phyloP scores from a whole-genome alignment of 2,329 filamentous ascomycete species.

The Cladobotryum mycophilum region DNA sequence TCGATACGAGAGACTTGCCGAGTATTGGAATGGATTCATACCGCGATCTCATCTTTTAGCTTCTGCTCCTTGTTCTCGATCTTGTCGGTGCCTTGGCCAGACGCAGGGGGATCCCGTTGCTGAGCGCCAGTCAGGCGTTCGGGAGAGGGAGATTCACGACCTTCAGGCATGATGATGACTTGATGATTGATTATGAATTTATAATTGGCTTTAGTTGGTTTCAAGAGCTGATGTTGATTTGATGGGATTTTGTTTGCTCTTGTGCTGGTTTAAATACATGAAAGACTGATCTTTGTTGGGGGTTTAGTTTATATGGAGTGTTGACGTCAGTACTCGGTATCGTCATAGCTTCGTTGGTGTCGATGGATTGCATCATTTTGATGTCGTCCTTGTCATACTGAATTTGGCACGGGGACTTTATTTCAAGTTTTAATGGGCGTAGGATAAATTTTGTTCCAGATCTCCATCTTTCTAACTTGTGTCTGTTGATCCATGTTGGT shows the following conservation, averaged over 20 bases:
- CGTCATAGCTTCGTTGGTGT: background rate
- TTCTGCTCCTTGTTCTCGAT: constrained; percentile 47
- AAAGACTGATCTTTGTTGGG: too few relatives aligned
- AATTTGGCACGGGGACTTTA: background rate
- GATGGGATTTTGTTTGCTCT: background rate
- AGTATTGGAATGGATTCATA: constrained; percentile 21
- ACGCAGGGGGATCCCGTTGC: constrained; percentile 50
- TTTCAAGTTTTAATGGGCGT: background rate
- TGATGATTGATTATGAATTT: background rate
- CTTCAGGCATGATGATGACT: constrained; percentile 57
- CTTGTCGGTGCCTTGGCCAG: constrained; percentile 52
- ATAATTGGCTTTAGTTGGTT: background rate
- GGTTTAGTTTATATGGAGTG: too few relatives aligned
- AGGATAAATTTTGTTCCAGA: too few relatives aligned
- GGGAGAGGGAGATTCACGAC: constrained; percentile 72
- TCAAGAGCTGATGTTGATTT: background rate
- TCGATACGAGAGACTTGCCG: too few relatives aligned
- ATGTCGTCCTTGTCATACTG: constrained; percentile 2
- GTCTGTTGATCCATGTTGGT: too few relatives aligned
- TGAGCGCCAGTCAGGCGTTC: constrained; percentile 62
- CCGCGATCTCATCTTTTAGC: constrained; percentile 46
- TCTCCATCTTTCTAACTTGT: too few relatives aligned
- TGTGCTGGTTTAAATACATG: too few relatives aligned
- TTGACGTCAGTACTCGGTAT: constrained; percentile 11
- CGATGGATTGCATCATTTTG: constrained; percentile 11